Evolutionary conservation across 2,329 filamentous ascomycete genomes (phyloP).

Genomic region (Beauveria sp.): DNA sequence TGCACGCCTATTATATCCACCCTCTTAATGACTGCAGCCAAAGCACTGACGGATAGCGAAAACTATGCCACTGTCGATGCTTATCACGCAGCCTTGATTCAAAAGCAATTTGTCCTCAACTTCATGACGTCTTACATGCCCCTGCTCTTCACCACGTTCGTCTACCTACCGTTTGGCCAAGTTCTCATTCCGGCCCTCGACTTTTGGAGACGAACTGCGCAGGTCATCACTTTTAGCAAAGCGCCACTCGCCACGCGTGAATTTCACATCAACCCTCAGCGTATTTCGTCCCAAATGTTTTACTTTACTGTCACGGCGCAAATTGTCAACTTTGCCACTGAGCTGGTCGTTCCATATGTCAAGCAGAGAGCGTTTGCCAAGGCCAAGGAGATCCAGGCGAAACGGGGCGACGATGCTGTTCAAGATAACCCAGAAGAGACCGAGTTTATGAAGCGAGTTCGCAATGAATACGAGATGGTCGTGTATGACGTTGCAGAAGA

Average conservation of each 20-base stretch:
- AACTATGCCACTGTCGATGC: constrained; percentile 85
- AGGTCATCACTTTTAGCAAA: constrained; percentile 67
- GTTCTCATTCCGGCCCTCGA: constrained; percentile 80
- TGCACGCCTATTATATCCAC: constrained; percentile 71
- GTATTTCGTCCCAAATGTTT: constrained; percentile 85
- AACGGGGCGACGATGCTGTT: constrained; percentile 36
- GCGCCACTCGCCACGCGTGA: constrained; percentile 56
- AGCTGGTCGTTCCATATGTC: constrained; percentile 75
- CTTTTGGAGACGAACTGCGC: constrained; percentile 67
- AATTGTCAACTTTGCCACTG: constrained; percentile 77
- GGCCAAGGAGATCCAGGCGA: constrained; percentile 65
- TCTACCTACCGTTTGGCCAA: constrained; percentile 87
- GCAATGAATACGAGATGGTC: constrained; percentile 73
- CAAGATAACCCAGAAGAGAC: constrained; percentile 71
- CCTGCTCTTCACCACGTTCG: constrained; percentile 85
- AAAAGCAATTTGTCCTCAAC: constrained; percentile 92
- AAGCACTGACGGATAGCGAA: constrained; percentile 70
- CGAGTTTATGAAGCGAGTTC: constrained; percentile 71
- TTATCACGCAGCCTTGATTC: constrained; percentile 75
- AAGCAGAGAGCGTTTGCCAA: constrained; percentile 74
- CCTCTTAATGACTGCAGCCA: constrained; percentile 68
- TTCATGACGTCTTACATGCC: constrained; percentile 94
- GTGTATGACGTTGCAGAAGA: constrained; percentile 86
- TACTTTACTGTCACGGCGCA: constrained; percentile 95
- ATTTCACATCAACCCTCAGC: constrained; percentile 76